Evolutionary conservation across 164 flowering plant genomes (phyloP).

Genomic region (Aristolochia californica): DNA sequence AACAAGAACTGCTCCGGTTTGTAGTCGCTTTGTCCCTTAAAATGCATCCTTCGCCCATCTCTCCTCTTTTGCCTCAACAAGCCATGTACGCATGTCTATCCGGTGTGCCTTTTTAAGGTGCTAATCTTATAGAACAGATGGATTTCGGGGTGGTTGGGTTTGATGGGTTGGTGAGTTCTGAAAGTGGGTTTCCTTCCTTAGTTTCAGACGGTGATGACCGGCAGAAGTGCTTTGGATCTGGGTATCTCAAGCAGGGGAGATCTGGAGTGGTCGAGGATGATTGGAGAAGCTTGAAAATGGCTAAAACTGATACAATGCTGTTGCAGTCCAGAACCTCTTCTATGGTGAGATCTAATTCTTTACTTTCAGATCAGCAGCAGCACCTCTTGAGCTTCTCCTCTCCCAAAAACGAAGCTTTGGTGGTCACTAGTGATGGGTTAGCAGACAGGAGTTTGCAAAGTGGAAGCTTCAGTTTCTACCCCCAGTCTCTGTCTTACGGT

Average conservation of each 20-base stretch:
- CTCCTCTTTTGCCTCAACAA: neutral
- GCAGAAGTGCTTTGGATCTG: slow-evolving; percentile 51
- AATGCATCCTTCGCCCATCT: neutral
- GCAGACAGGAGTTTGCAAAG: slow-evolving; percentile 12
- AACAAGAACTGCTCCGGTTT: neutral
- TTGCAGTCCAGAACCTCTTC: slow-evolving; percentile 22
- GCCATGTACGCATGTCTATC: neutral
- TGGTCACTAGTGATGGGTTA: slow-evolving; percentile 6
- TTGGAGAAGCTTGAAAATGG: slow-evolving; percentile 46
- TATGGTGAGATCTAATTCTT: slow-evolving; percentile 35
- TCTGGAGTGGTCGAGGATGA: slow-evolving; percentile 36
- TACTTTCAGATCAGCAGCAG: slow-evolving; percentile 34
- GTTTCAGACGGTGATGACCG: slow-evolving; percentile 37
- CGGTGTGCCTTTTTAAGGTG: neutral
- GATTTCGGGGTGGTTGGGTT: slow-evolving; percentile 47
- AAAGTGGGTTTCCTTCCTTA: slow-evolving; percentile 18
- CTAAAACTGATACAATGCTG: slow-evolving; percentile 38
- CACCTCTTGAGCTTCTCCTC: slow-evolving; percentile 66
- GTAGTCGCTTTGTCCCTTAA: neutral
- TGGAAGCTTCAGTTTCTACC: slow-evolving; percentile 25
- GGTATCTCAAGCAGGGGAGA: slow-evolving; percentile 29
- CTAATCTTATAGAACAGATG: slow-evolving; percentile 20
- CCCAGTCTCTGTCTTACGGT: slow-evolving; percentile 19
- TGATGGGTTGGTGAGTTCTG: slow-evolving; percentile 35
- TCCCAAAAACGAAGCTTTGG: slow-evolving; percentile 31